Conservation (phyloP, 2,329 filamentous ascomycete species). For the Trichoderma koningiopsis region DNA sequence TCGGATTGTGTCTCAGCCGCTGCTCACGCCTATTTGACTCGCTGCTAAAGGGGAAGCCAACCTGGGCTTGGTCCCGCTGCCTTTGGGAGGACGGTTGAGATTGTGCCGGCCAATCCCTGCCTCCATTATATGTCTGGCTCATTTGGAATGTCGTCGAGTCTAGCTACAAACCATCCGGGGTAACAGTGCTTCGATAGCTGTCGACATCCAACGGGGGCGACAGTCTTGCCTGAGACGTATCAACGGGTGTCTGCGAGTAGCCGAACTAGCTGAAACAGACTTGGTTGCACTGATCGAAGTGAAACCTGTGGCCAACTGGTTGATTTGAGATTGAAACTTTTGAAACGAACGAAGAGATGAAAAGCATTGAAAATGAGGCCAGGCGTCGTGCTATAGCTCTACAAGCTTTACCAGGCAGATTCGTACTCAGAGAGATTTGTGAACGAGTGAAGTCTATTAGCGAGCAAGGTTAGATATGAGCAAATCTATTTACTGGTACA, state of each 20-base stretch:
- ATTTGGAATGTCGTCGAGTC: slow-evolving; percentile 44
- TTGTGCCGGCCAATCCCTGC: slow-evolving; percentile 50
- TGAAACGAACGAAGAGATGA: slow-evolving; percentile 14
- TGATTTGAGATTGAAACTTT: background rate
- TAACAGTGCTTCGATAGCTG: background rate
- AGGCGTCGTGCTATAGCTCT: slow-evolving; percentile 1
- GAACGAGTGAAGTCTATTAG: slow-evolving; percentile 2
- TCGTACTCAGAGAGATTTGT: background rate
- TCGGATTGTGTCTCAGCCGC: slow-evolving; percentile 33
- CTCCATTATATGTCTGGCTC: slow-evolving; percentile 59
- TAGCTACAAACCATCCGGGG: slow-evolving; percentile 1
- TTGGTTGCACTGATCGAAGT: slow-evolving; percentile 19
- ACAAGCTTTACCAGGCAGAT: background rate
- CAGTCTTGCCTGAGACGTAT: background rate
- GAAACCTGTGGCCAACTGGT: slow-evolving; percentile 1
- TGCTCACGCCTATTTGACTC: slow-evolving; percentile 20
- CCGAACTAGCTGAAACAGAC: slow-evolving; percentile 14
- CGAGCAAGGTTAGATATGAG: background rate
- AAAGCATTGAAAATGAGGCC: background rate
- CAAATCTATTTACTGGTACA: background rate
- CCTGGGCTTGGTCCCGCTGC: slow-evolving; percentile 56
- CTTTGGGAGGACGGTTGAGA: slow-evolving; percentile 54
- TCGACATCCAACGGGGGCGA: background rate
- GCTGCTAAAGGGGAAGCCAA: slow-evolving; percentile 37
- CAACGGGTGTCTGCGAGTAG: background rate